These are phyloP conservation scores for Prunus yedoensis DNA, from an alignment of 331 rosid species.

Conservation along the genomic window DNA sequence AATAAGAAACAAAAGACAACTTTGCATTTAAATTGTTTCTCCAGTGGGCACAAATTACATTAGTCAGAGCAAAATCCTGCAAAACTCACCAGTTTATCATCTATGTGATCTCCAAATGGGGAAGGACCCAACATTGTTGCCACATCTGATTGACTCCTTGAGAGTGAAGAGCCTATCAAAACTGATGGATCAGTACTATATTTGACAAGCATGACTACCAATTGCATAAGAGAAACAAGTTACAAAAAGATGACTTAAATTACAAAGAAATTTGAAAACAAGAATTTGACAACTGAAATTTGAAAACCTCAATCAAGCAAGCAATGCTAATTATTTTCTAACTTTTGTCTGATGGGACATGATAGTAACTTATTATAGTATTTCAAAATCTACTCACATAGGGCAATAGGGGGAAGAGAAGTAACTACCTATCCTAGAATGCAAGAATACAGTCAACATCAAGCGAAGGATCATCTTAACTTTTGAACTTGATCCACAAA, in stretches of 20 bases:
- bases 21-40: background rate
- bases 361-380: too few species aligned
- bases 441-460: background rate
- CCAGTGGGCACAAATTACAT: background rate
- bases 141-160: conserved; percentile 63
- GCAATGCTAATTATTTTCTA: background rate
- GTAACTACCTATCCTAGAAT: background rate
- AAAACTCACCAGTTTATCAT: conserved; percentile 69
- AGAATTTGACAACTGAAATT: background rate
- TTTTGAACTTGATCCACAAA: background rate
- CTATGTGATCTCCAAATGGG: conserved; percentile 56
- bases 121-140: conserved; percentile 45
- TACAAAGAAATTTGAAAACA: background rate
- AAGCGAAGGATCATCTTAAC: background rate
- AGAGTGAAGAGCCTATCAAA: conserved; percentile 56
- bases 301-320: background rate
- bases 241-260: background rate
- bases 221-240: background rate
- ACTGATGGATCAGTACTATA: background rate
- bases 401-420: background rate
- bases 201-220: background rate
- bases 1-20: conserved; percentile 2
- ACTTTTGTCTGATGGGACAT: background rate
- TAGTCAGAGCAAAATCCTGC: conserved; percentile 18
- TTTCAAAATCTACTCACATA: background rate